Conservation (phyloP, 2,329 filamentous ascomycete species). For the Fusarium euwallaceae region DNA sequence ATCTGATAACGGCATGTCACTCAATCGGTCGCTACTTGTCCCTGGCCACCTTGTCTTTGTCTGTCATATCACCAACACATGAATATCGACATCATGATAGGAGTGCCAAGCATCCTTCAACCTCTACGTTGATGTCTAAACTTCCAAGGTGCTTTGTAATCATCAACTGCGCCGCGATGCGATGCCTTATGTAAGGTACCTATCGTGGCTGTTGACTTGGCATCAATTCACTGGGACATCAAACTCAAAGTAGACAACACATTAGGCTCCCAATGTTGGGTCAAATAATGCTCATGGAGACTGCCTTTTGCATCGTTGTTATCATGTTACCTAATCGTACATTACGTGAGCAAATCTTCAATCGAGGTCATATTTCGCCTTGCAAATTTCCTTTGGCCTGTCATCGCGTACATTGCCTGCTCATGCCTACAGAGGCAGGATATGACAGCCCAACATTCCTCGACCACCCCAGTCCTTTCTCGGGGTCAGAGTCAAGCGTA, state of each 20-base stretch:
- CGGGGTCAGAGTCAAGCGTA: constrained; percentile 81
- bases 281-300: background rate
- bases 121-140: background rate
- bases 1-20: background rate
- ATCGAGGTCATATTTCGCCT: background rate
- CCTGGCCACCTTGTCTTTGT: background rate
- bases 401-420: background rate
- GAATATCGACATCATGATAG: background rate
- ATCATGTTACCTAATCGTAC: background rate
- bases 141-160: constrained; percentile 18
- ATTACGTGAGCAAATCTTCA: constrained; percentile 4
- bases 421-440: constrained; percentile 76
- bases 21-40: background rate
- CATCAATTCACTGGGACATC: constrained; percentile 7
- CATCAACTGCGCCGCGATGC: background rate
- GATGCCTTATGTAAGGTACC: background rate
- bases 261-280: background rate
- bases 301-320: background rate
- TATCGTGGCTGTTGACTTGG: constrained; percentile 7
- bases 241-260: background rate
- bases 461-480: constrained; percentile 89
- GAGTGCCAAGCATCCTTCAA: background rate
- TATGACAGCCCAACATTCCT: constrained; percentile 90
- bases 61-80: background rate
- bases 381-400: background rate